Base-by-base conservation (phyloP, 2,329 filamentous ascomycete genomes). In the Sordariomycetes sp. region DNA sequence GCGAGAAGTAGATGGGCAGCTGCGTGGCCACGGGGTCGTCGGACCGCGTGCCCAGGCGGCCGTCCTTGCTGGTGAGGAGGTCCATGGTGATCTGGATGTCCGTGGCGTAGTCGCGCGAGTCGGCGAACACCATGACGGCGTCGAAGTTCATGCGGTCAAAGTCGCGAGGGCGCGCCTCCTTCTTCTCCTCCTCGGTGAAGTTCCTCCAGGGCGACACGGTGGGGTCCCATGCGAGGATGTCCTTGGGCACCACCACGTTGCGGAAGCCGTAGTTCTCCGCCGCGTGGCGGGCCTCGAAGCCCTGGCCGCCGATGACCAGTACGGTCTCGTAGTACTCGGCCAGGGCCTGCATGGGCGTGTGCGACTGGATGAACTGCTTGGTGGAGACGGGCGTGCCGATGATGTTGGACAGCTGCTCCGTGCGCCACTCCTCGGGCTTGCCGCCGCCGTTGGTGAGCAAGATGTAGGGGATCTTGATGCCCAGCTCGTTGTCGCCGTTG, bases 371-470 rank as follows among this genome's bases (percentile, higher is more conserved):
- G 62, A 90, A 85, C 68, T 82, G 79, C n/a, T 64, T 61, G 14
- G 64, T 64, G 11, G 61, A 74, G 35, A 89, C 72, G 5, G 76
- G 69, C 0, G 86, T 71, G 8, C 78, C 71, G 7, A 89, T 74
- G 53, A 65, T 66, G n/a, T 60, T 57, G 55, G 60, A 62, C 28
- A 97, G 82, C 67, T 97, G 90, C 22, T 83, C 74, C 69, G 92
- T 97, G 62, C 93, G 83, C 72, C 97, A 92, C 65, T 89, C 85
- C 73, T 97, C 93, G 0, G 90, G 92, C 77, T 97, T 97, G 60
- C 94, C 94, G 51, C 94, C 94, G 64, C 94, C 93, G 72, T 99
- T 99, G 60, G 94, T 99, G 62, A 99, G 79, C 37, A 99, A 82
- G 66, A 99, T 93, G 74, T 96, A 97, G 12, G 93, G 92, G 54